Percentiles rank a stretch among this genome's conserved stretches.
Conservation (phyloP, 108 stramenopile genomes). For the Fistulifera pelliculosa region DNA sequence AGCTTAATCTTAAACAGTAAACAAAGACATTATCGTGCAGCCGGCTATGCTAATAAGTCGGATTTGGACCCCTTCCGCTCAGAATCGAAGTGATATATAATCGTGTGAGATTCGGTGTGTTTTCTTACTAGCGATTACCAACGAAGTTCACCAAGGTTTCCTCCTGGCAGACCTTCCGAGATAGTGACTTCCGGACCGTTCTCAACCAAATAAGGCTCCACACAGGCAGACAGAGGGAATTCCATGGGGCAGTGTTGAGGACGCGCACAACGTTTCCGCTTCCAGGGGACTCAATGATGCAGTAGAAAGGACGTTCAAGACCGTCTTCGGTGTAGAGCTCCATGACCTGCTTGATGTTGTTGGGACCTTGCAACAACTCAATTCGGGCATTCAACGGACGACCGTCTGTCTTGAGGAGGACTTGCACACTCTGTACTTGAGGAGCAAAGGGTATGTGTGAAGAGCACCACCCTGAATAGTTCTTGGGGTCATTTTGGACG, state of each 20-base stretch:
- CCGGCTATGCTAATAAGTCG: too few relatives aligned
- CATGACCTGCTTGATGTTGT: slow-evolving; percentile 83
- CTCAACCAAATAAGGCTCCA: slow-evolving; percentile 42
- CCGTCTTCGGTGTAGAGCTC: slow-evolving; percentile 83
- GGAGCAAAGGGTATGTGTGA: slow-evolving; percentile 64
- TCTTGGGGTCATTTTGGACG: slow-evolving; percentile 2
- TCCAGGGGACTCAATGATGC: slow-evolving; percentile 71
- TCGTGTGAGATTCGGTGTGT: too few relatives aligned
- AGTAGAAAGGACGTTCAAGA: slow-evolving; percentile 72
- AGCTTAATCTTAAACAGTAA: too few relatives aligned
- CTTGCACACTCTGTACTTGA: slow-evolving; percentile 54
- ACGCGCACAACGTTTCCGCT: slow-evolving; percentile 76
- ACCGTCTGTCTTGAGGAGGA: slow-evolving; percentile 66
- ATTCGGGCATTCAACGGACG: slow-evolving; percentile 78
- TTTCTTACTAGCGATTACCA: too few relatives aligned
- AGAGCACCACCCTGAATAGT: slow-evolving; percentile 77
- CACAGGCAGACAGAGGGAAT: slow-evolving; percentile 67
- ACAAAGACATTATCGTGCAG: too few relatives aligned
- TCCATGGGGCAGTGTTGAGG: slow-evolving; percentile 79
- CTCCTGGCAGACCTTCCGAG: too few relatives aligned
- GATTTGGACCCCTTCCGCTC: too few relatives aligned
- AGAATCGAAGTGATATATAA: too few relatives aligned
- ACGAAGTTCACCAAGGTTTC: too few relatives aligned
- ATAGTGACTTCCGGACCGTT: too few relatives aligned
- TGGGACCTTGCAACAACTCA: slow-evolving; percentile 77